Percentiles rank a stretch among this genome's conserved stretches.
These are phyloP conservation scores for Populus hybrid DNA, from an alignment of 441 rosid genomes.

Conservation along the genomic window DNA sequence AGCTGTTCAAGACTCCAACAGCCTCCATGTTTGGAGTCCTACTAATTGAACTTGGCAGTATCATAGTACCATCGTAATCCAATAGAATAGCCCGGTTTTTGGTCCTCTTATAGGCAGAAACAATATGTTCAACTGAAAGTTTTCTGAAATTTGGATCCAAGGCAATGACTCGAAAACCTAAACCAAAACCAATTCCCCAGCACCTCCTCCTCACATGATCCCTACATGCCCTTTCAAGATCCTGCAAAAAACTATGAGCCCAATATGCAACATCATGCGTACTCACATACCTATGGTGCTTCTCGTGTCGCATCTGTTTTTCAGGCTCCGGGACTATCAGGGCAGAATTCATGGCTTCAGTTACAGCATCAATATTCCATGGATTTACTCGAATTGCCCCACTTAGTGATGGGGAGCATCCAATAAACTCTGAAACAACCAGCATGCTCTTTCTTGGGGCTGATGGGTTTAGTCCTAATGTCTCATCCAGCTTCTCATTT, in stretches of 20 bases:
- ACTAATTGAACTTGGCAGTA: constrained; percentile 61
- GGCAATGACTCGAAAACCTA: constrained; percentile 75
- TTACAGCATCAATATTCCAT: constrained; percentile 84
- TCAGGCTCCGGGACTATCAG: constrained; percentile 62
- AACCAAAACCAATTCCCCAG: constrained; percentile 85
- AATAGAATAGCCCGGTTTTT: constrained; percentile 74
- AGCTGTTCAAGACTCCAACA: constrained; percentile 46
- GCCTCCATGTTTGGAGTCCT: constrained; percentile 67
- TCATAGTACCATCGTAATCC: constrained; percentile 82
- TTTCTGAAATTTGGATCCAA: constrained; percentile 82
- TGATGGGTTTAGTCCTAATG: no score
- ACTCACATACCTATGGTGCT: constrained; percentile 75
- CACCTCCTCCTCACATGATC: constrained; percentile 80
- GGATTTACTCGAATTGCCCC: constrained; percentile 66
- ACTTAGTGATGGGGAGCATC: not conserved
- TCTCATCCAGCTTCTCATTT: no score
- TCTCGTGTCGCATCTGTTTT: constrained; percentile 83
- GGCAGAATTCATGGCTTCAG: constrained; percentile 67
- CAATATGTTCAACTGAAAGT: constrained; percentile 57
- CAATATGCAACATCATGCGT: constrained; percentile 83
- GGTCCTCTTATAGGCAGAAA: constrained; percentile 57
- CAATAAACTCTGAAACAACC: no score
- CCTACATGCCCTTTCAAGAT: constrained; percentile 72
- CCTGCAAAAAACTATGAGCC: constrained; percentile 71
- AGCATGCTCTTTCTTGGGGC: no score